phyloP scores from a whole-genome alignment of 495 filamentous ascomycete species.

The Daldinia decipiens region DNA sequence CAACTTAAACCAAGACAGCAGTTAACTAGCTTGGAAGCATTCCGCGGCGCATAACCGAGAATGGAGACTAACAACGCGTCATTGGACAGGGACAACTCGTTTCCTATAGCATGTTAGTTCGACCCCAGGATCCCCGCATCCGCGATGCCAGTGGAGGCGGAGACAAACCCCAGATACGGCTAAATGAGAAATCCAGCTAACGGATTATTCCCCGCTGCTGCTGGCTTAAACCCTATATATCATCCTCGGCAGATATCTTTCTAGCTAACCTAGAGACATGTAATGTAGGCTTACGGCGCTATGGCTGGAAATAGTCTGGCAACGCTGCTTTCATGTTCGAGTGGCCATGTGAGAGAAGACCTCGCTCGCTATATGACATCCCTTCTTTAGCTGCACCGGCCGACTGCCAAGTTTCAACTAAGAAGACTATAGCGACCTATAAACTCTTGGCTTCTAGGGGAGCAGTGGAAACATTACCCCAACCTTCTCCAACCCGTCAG shows the following conservation, averaged over 20 bases:
- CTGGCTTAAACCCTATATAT: conserved; percentile 7
- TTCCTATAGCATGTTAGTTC: neutral
- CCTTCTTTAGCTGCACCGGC: conserved; percentile 4
- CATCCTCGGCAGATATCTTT: conserved; percentile 31
- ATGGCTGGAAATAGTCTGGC: neutral
- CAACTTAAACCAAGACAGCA: neutral
- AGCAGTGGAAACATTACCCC: conserved; percentile 13
- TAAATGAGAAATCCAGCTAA: conserved; percentile 23
- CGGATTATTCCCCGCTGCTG: conserved; percentile 22
- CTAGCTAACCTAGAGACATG: neutral
- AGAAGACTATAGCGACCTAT: conserved; percentile 12
- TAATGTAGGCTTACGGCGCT: neutral
- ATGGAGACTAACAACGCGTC: neutral
- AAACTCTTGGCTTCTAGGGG: neutral
- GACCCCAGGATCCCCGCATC: conserved; percentile 38
- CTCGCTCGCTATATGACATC: neutral
- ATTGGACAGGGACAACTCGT: neutral
- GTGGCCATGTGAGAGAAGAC: neutral
- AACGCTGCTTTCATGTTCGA: neutral
- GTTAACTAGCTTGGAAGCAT: neutral
- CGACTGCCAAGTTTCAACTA: conserved; percentile 3
- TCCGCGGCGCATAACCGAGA: neutral
- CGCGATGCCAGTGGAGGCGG: conserved; percentile 15
- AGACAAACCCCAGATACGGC: conserved; percentile 33
- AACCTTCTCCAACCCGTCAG: conserved; percentile 36